phyloP scores from a whole-genome alignment of 306 rosid species.

The Pueraria montana region DNA sequence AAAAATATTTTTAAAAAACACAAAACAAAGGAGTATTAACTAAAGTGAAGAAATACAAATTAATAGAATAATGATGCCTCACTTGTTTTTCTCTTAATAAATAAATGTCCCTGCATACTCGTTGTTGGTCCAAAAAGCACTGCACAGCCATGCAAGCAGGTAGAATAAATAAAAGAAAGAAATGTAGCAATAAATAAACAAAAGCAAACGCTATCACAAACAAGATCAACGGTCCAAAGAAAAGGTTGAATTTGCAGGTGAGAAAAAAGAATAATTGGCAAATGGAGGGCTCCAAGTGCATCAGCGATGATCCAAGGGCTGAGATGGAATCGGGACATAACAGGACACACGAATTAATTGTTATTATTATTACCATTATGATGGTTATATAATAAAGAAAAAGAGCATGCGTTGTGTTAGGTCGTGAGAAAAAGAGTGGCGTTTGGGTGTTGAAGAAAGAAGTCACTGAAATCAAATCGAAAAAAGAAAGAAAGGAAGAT shows the following conservation, averaged over 20 bases:
- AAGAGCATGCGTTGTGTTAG: not conserved
- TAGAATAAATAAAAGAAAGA: not conserved
- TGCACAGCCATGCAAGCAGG: not conserved
- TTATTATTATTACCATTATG: not conserved
- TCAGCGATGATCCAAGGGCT: slow-evolving; percentile 21
- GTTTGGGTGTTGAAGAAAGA: not conserved
- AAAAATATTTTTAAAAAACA: not conserved
- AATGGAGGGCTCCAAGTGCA: not conserved
- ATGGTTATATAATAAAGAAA: not conserved
- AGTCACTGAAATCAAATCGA: slow-evolving; percentile 13
- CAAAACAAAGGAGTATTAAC: not conserved
- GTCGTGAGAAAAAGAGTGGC: slow-evolving; percentile 25
- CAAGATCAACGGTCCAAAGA: slow-evolving; percentile 45
- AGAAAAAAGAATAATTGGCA: not conserved
- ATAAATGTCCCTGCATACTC: not conserved
- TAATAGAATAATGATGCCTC: not conserved
- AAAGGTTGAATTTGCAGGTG: slow-evolving; percentile 22
- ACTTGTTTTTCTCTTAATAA: not conserved
- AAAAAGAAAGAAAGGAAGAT: slow-evolving; percentile 34
- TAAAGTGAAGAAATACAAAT: not conserved
- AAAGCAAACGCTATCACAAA: slow-evolving; percentile 22
- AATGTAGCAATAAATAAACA: not conserved
- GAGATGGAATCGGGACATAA: not conserved
- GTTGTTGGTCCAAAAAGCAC: not conserved
- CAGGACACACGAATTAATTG: not conserved